A percentile compares a stretch with the other conserved stretches of the same genome.
Conservation (phyloP, 345 rosid genomes). For the Citrus hindsii region DNA sequence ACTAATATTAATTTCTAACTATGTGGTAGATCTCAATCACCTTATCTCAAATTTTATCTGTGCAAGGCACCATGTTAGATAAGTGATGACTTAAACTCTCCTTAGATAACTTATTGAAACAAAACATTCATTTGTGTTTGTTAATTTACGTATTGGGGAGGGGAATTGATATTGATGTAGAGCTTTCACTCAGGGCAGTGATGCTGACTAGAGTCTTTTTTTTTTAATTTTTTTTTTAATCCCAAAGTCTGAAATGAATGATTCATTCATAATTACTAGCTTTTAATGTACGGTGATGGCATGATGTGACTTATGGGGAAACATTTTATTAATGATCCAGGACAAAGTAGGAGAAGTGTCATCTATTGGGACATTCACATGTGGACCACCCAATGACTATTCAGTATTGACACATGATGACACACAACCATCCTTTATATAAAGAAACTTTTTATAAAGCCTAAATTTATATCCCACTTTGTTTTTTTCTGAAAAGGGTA, state of each 20-base stretch:
- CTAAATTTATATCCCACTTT: background rate
- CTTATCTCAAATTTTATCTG: no score
- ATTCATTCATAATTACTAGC: constrained; percentile 37
- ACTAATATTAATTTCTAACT: no score
- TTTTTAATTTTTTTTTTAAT: background rate
- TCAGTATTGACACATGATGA: background rate
- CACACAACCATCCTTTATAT: background rate
- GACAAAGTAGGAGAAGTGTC: background rate
- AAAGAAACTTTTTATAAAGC: background rate
- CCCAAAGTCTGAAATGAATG: constrained; percentile 18
- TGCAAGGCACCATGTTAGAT: no score
- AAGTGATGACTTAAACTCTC: no score
- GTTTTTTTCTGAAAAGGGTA: background rate
- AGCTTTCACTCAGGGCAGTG: background rate
- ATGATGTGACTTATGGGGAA: constrained; percentile 18
- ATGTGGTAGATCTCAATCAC: background rate
- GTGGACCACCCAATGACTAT: background rate
- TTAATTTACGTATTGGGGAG: background rate
- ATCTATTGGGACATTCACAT: background rate
- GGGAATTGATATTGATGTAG: background rate
- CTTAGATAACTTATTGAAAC: background rate
- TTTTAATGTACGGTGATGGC: constrained; percentile 29
- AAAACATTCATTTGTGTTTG: background rate
- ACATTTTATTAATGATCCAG: constrained; percentile 9
- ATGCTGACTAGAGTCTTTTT: background rate